These are phyloP conservation scores for Iberis amara DNA, from an alignment of 441 rosid species.

Conservation along the genomic window DNA sequence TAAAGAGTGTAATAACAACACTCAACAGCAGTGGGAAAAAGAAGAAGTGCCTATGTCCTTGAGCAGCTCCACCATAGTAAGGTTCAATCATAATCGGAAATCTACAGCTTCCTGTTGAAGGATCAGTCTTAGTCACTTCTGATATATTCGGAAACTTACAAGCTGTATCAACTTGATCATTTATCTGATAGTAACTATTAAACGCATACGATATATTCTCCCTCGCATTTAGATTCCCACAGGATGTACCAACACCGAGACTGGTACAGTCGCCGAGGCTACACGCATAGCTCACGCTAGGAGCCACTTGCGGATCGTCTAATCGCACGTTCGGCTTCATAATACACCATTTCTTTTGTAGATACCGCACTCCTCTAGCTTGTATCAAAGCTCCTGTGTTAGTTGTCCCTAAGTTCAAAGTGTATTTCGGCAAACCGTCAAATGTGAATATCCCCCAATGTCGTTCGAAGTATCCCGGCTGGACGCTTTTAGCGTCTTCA, in stretches of 20 bases:
- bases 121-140: slow-evolving; percentile 51
- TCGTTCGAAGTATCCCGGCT: slow-evolving; percentile 91
- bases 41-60: slow-evolving; percentile 4
- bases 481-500: slow-evolving; percentile 83
- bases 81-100: slow-evolving; percentile 68
- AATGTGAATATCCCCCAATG: slow-evolving; percentile 87
- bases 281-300: slow-evolving; percentile 81
- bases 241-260: slow-evolving; percentile 83
- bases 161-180: slow-evolving; percentile 68
- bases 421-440: slow-evolving; percentile 71
- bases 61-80: slow-evolving; percentile 46
- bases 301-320: slow-evolving; percentile 62
- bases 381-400: slow-evolving; percentile 53
- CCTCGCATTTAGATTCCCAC: slow-evolving; percentile 46
- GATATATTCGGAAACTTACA: slow-evolving; percentile 71
- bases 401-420: slow-evolving; percentile 73
- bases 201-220: slow-evolving; percentile 83
- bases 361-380: slow-evolving; percentile 51
- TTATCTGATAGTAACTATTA: slow-evolving; percentile 78
- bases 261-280: slow-evolving; percentile 72
- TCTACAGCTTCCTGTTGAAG: slow-evolving; percentile 51
- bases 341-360: slow-evolving; percentile 70
- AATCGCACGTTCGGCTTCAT: slow-evolving; percentile 55
- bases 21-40: slow-evolving; percentile 24
- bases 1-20: slow-evolving; percentile 12